Percentiles rank a stretch among this genome's conserved stretches.
Evolutionary conservation across 305 asterid genomes (phyloP).

Genomic region (Ilex paraguariensis): DNA sequence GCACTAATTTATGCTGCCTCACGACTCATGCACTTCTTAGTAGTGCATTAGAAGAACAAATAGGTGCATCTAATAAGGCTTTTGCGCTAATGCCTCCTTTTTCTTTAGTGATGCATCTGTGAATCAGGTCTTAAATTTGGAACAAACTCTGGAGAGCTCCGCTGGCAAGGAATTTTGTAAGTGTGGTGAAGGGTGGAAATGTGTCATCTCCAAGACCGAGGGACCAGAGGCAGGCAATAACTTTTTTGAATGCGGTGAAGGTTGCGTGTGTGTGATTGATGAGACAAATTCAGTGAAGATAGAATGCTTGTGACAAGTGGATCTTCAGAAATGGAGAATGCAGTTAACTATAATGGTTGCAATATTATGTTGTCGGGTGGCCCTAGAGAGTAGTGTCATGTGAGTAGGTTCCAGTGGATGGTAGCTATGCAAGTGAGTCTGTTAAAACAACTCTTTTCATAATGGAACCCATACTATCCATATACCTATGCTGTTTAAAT

Average conservation of each 20-base stretch:
- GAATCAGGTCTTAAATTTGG: not conserved
- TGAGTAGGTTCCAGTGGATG: no score
- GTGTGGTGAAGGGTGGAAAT: conserved; percentile 8
- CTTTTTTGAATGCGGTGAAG: conserved; percentile 16
- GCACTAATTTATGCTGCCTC: not conserved
- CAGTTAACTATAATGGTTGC: no score
- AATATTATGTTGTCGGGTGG: no score
- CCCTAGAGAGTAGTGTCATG: no score
- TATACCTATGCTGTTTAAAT: no score
- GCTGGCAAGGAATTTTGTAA: conserved; percentile 8
- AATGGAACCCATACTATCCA: no score
- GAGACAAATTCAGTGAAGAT: conserved; percentile 1
- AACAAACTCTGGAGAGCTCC: conserved; percentile 2
- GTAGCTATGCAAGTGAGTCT: no score
- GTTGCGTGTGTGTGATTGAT: conserved; percentile 11
- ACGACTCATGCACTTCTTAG: no score
- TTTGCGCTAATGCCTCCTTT: not conserved
- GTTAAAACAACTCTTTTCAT: no score
- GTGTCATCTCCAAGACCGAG: conserved; percentile 8
- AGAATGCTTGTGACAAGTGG: not conserved
- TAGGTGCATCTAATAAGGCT: not conserved
- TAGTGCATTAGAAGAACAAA: no score
- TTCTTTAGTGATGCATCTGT: conserved; percentile 7
- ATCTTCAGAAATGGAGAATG: not conserved
- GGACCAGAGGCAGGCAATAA: not conserved